Base-by-base conservation (phyloP, 768 basidiomycete species). In the Naganishia vishniacii region DNA sequence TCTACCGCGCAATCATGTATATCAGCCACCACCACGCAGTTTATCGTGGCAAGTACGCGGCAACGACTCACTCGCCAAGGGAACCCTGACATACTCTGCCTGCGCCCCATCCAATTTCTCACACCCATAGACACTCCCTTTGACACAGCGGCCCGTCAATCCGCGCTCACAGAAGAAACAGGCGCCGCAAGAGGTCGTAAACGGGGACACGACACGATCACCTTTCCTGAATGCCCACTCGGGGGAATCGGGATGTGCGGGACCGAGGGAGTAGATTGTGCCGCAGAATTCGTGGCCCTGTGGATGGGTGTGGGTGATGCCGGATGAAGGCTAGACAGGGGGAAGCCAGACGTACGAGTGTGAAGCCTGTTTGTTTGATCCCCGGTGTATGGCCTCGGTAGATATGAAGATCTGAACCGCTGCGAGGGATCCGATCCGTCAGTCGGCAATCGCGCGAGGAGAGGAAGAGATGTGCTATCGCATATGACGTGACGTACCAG, bases 241-340 rank as follows among this genome's bases (percentile, higher is more conserved):
- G 16, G 61, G 13, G 9, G 34, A 23, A 45, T 26, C 23, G 46
- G 61, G 32, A n/a, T 44, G 34, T 37, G 48, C 16, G n/a, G 51
- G 34, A 13, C 48, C 59, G 42, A 66, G 47, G 13, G 47, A 48
- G 51, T 59, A 46, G 61, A 67, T 62, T 13, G 29, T 34, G 32
- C 65, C 65, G 65, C 40, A 42, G 61, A 62, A 67, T 63, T 67
- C 65, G 65, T 67, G 65, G 44, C 65, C 65, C 65, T 62, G 23
- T 4, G 20, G 41, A 28, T 18, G n/a, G n/a, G 12, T 9, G 34
- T 11, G 40, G 20, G 23, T 23, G 28, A 15, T 13, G 6, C 34
- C 59, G 46, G n/a, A 5, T 41, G 11, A 13, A 13, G 32, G 44
- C 16, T 28, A 40, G 45, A 34, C 13, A 12, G 25, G n/a, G 23